Conservation (phyloP, 805 yeast genomes). For the Metschnikowia arizonensis region DNA sequence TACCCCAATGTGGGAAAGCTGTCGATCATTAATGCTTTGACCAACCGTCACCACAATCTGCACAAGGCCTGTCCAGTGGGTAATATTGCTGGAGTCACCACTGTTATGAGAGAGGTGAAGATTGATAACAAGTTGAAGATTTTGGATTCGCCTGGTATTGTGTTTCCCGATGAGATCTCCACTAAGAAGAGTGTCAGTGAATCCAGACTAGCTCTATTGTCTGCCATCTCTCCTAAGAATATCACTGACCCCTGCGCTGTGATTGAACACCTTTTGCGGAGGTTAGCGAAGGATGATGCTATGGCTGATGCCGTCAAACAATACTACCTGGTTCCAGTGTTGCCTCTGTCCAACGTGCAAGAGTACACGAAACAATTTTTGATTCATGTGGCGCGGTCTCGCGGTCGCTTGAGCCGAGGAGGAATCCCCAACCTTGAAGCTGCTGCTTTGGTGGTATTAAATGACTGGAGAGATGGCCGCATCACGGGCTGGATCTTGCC, state of each 20-base stretch:
- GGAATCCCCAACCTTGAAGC: constrained; percentile 87
- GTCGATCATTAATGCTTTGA: constrained; percentile 84
- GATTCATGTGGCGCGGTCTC: constrained; percentile 87
- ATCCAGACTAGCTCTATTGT: constrained; percentile 83
- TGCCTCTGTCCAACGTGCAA: constrained; percentile 66
- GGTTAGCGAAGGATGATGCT: constrained; percentile 66
- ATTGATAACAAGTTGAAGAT: constrained; percentile 84
- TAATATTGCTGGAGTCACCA: constrained; percentile 96
- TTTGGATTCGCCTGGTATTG: constrained; percentile 96
- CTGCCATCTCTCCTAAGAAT: constrained; percentile 85
- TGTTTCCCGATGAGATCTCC: constrained; percentile 68
- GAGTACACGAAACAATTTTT: constrained; percentile 81
- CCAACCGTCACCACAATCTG: constrained; percentile 69
- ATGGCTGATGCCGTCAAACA: constrained; percentile 74
- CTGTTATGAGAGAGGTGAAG: constrained; percentile 85
- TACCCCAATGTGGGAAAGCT: constrained; percentile 98
- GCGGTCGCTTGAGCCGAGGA: constrained; percentile 89
- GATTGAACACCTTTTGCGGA: constrained; percentile 68
- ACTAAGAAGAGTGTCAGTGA: constrained; percentile 43
- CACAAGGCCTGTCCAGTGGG: constrained; percentile 88
- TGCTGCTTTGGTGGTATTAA: constrained; percentile 78
- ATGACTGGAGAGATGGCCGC: constrained; percentile 97
- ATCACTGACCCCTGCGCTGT: constrained; percentile 83
- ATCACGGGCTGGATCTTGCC: constrained; percentile 89
- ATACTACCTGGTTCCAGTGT: constrained; percentile 74